phyloP scores from a whole-genome alignment of 768 basidiomycete genomes.

The Cyathus striatus region DNA sequence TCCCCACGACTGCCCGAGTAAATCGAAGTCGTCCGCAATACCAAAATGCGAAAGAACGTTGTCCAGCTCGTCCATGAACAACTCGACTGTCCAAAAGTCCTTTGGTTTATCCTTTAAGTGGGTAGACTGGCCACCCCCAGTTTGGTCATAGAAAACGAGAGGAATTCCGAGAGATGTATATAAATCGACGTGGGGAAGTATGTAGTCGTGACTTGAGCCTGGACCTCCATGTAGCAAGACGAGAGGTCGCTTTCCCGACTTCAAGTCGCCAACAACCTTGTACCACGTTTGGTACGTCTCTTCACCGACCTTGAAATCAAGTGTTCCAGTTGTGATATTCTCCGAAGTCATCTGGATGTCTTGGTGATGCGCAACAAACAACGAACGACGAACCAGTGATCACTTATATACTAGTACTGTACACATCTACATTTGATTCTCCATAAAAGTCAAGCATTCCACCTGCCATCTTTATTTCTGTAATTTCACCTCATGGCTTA shows the following conservation, averaged over 20 bases:
- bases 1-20: conserved; percentile 49
- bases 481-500: too few species aligned
- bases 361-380: too few species aligned
- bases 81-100: conserved; percentile 45
- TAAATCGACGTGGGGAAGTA: conserved; percentile 33
- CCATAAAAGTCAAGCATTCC: too few species aligned
- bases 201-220: conserved; percentile 37
- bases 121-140: conserved; percentile 51
- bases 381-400: too few species aligned
- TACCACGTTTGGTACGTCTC: conserved; percentile 41
- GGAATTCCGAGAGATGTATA: conserved; percentile 30
- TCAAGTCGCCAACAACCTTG: conserved; percentile 41
- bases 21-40: conserved; percentile 35
- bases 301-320: conserved; percentile 5
- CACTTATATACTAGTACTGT: too few species aligned
- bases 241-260: conserved; percentile 30
- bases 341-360: too few species aligned
- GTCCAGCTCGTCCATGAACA: conserved; percentile 49
- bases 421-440: too few species aligned
- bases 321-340: conserved; percentile 1
- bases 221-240: conserved; percentile 53
- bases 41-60: conserved; percentile 38
- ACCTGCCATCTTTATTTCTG: too few species aligned
- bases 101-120: conserved; percentile 44
- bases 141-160: conserved; percentile 51